Evolutionary conservation across 2,329 filamentous ascomycete genomes (phyloP), one percentile per base, ranked within the genome.

Genomic region (Hymenoscyphus fructigenus): DNA sequence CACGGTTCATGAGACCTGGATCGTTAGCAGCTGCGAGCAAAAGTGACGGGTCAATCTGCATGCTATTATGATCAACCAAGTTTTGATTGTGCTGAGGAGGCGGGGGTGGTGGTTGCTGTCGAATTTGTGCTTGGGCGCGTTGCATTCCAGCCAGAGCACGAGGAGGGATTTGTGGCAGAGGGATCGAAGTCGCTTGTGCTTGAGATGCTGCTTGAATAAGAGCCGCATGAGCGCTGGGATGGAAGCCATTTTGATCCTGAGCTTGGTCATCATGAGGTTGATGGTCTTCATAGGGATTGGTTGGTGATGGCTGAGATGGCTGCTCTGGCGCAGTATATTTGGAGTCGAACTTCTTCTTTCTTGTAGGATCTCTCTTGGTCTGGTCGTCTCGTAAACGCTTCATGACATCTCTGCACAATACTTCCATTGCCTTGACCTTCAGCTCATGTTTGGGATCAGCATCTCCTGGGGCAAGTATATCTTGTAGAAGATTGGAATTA

Each of bases 371-470:
- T 63, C 82, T 81, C 69, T 85, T 86, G 0, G 80, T 81, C 65
- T 85, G 84, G 68, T 91, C 88, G 71, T 92, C 89, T 41, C 89
- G 85, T 61, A 90, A 82, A 58, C 91, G 83, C 78, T 93, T 93
- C 83, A 91, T 88, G 20, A 92, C 89, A 76, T 94, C 91, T 60
- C 88, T 84, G 61, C 89, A 90, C 3, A 95, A 78, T 0, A 90
- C 81, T 67, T 93, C 89, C 57, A 93, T 76, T 1, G 89, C 89
- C 69, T 85, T 88, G 38, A 85, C 74, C 74, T 88, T 91, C 57
- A 80, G 77, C 26, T 77, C 72, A 63, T 86, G 81, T 26, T 83
- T 78, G 1, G 84, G 81, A 67, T 88, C 85, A 1, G 79, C 76
- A 15, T 81, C 78, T 2, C 80, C 82, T 0, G 79, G 77, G 0